Base-by-base conservation (phyloP, 805 yeast species). In the Wickerhamomyces canadensis region DNA sequence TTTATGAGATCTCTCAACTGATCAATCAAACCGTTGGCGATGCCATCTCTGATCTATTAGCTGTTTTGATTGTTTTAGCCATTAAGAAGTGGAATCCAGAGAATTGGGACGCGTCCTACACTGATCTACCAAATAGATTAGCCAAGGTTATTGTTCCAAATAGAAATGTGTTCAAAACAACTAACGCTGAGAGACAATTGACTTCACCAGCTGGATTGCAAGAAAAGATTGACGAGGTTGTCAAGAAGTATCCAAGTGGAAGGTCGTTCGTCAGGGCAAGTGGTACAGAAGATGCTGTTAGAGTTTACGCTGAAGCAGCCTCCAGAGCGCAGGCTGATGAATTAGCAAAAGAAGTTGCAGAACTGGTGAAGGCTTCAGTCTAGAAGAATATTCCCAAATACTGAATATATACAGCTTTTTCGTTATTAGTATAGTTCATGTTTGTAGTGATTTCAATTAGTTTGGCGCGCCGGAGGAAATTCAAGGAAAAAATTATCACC, bases 1-100 rank as follows among this genome's bases (percentile, higher is more conserved):
- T 93, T 44, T 62, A 69, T 41, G 65, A 75, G 13, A 71, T 91
- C 41, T 73, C 83, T 23, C 72, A 76, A 40, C 65, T 93, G 45
- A 86, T 93, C 57, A 93, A 93, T 60, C 98, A 93, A 60, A 83
- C 98, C 2, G 98, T 93, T n/a, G 98, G 98, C 22, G 98, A 93
- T 59, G 95, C 98, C 10, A 81, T 93, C 35, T 78, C 95, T n/a
- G 98, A 93, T 58, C 66, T 93, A 60, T 63, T 93, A 40, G 77
- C 84, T 5, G 89, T 93, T 1, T 61, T 89, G 37, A 71, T 79
- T 2, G 78, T 88, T 8, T 59, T 82, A 27, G 58, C 72, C 6
- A 70, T 74, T 45, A 68, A 83, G 49, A 54, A 70, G 8, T 66
- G 81, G 65, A 52, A 74, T 3, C 85, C 95, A 2, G 57, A 55